These are phyloP conservation scores for Xylaria cubensis DNA, from an alignment of 495 filamentous ascomycete species.

Conservation along the genomic window DNA sequence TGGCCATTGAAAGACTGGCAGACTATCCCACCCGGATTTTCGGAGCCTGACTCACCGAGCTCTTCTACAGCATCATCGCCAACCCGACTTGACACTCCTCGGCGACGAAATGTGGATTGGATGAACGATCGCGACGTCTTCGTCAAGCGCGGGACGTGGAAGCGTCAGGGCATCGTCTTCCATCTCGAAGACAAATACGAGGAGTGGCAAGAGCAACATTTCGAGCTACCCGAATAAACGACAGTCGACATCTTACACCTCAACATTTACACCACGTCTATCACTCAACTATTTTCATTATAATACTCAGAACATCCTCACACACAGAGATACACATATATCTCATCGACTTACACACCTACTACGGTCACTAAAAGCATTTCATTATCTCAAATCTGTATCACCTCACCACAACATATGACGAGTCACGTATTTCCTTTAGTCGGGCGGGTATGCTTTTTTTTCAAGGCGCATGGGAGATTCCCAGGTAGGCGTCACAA, in stretches of 20 bases:
- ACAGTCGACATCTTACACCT: neutral
- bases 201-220: conserved; percentile 35
- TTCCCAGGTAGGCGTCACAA: neutral
- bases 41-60: conserved; percentile 30
- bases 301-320: neutral
- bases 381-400: neutral
- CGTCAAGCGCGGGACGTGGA: conserved; percentile 56
- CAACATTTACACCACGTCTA: neutral
- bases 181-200: conserved; percentile 36
- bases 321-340: neutral
- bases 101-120: conserved; percentile 37
- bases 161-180: conserved; percentile 57
- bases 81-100: conserved; percentile 10
- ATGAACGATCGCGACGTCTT: conserved; percentile 46
- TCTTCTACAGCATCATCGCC: conserved; percentile 28
- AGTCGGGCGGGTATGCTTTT: neutral
- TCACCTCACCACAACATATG: conserved; percentile 5
- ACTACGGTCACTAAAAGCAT: neutral
- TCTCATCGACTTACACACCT: neutral
- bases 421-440: conserved; percentile 13
- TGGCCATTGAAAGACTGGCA: conserved; percentile 45
- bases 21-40: conserved; percentile 33
- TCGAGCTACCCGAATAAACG: conserved; percentile 36
- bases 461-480: conserved; percentile 6
- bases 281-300: conserved; percentile 7